Base-by-base conservation (phyloP, 257 asterid species). In the Jacaranda copaia region DNA sequence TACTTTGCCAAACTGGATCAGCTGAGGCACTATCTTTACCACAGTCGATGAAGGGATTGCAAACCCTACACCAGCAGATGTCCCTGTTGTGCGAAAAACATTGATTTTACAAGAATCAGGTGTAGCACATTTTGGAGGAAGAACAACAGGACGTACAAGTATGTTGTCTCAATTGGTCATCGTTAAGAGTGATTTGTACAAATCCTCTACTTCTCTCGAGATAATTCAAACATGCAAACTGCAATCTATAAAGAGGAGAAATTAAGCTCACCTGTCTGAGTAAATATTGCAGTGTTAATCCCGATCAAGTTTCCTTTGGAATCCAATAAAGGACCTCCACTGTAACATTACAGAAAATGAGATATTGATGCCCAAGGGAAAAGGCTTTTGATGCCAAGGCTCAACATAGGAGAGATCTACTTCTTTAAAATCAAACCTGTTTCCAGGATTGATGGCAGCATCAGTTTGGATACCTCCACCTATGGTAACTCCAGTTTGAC, bases 381-480 rank as follows among this genome's bases (percentile, higher is more conserved):
- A 70, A 20, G 59, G 35, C 8, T 43, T 42, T 43, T 40, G 55
- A 62, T 56, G 53, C 55, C 68, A 3, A 72, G 49, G 40, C 25
- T 8, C 55, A 59, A 69, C 68, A 72, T 36, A 64, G 64, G 57
- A 81, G n/a, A 66, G 8, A 43, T 62, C 7, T 7, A 51, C 25
- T 16, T 45, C 42, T 58, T 9, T 4, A 63, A 79, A 55, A 4
- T 16, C 49, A 6, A 68, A 94, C 99, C 99, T 94, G 93, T 95
- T 95, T 77, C 99, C 99, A 59, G 99, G 99, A 81, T 95, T 95
- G 80, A 95, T 95, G 70, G 99, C 96, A 72, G 99, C 99, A 83
- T 95, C 99, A 61, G 99, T 95, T 85, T 95, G 99, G 70, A 95
- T 89, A 58, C 99, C 98, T 68, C 97, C 99, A 66, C 98, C 96